These are phyloP conservation scores for Linaria vulgaris DNA, from an alignment of 257 asterid species.

Conservation along the genomic window DNA sequence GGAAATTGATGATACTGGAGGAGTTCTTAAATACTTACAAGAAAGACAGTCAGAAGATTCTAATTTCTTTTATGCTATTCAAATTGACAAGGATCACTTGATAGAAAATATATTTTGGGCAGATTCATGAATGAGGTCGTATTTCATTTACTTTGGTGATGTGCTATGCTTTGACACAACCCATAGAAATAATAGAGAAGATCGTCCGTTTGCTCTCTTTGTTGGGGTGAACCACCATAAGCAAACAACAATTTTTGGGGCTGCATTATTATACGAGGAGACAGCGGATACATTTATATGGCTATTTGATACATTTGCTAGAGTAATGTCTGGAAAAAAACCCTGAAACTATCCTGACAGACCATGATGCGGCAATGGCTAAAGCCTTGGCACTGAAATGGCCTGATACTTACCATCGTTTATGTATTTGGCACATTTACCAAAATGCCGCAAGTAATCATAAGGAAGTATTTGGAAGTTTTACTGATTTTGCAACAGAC, in stretches of 20 bases:
- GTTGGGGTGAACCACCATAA: conserved; percentile 9
- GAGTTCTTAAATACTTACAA: no score
- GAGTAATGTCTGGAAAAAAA: conserved; percentile 3
- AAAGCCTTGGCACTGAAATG: neutral
- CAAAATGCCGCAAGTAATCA: conserved; percentile 11
- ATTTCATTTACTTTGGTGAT: no score
- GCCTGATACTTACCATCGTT: conserved; percentile 10
- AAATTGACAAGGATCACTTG: no score
- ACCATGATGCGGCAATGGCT: conserved; percentile 13
- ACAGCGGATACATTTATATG: conserved; percentile 11
- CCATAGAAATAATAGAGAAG: no score
- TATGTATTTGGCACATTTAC: no score
- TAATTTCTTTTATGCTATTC: no score
- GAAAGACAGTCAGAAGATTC: no score
- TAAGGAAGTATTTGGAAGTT: neutral
- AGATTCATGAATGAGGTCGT: no score
- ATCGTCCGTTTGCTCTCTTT: neutral
- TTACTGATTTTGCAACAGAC: neutral
- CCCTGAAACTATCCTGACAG: conserved; percentile 6
- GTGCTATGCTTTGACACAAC: no score
- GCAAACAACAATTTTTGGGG: conserved; percentile 7
- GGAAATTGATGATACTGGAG: no score
- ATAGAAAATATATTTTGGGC: no score
- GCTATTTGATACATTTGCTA: neutral
- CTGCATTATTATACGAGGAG: conserved; percentile 4